Evolutionary conservation across 768 basidiomycete species (phyloP), one percentile per base, ranked within the genome.

Genomic region (Mycena olivaceomarginata): DNA sequence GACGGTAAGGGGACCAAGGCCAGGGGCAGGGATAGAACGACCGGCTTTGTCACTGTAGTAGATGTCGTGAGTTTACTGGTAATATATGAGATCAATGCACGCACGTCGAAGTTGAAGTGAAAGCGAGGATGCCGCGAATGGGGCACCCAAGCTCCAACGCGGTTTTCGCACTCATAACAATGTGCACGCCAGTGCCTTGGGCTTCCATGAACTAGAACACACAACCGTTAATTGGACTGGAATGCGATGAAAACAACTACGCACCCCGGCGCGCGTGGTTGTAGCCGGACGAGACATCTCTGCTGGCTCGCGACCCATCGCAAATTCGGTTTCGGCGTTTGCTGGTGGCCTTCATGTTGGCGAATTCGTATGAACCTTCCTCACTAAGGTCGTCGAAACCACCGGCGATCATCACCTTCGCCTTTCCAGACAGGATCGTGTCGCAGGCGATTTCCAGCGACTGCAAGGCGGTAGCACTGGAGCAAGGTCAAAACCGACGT

Each of bases 331-430:
- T 85, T 97, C 96, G 1, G 98, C 94, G 82, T 98, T 98, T 99
- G 87, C 95, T 97, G 7, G 98, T 99, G 1, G 98, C 98, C 87
- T 99, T 98, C 98, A 99, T 99, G 89, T 99, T 99, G 66, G 97
- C 98, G 86, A 99, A 99, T 85, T 99, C 98, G 85, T 94, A 99
- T 10, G 98, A 99, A 20, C 98, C 98, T 87, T 99, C 98, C 86
- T 99, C 98, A 79, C 95, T 96, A 84, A 99, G 92, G 84, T 99
- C 98, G 82, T 99, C 98, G 88, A 98, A 99, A 74, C 98, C 98
- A 84, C 98, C 98, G 46, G 98, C 96, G 76, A 99, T 94, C 98
- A 99, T 99, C 83, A 99, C 94, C 88, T 99, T 99, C 45, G 98
- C 98, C 85, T 99, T 99, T 77, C 98, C 96, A 9, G 95, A 95